These are phyloP conservation scores for Phellinidium pouzarii DNA, from an alignment of 1,284 basidiomycete genomes.

Conservation along the genomic window DNA sequence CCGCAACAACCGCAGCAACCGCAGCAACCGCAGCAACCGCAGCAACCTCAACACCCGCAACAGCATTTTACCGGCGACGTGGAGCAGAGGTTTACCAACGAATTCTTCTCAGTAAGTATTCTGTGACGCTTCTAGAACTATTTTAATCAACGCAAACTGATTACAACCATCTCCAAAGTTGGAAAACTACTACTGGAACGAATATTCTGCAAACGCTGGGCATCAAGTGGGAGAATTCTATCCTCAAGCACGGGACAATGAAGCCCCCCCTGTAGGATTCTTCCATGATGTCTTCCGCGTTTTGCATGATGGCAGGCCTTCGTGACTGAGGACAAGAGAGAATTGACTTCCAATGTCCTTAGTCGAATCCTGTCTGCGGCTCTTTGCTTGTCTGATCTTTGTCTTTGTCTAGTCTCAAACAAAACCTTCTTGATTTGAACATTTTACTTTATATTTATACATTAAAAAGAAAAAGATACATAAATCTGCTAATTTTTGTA, in stretches of 20 bases:
- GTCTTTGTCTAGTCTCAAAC: too few species aligned
- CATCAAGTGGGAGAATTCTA: constrained; percentile 6
- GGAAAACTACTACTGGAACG: constrained; percentile 19
- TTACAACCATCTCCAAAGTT: not conserved
- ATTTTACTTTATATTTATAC: too few species aligned
- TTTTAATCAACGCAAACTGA: too few species aligned
- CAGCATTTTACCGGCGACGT: not conserved
- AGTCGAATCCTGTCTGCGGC: not conserved
- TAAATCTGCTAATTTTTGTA: too few species aligned
- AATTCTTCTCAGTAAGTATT: constrained; percentile 8
- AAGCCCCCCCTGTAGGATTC: constrained; percentile 1
- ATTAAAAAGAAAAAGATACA: too few species aligned
- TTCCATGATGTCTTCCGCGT: constrained; percentile 12
- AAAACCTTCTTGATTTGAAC: too few species aligned
- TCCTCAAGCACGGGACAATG: not conserved
- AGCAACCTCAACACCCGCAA: not conserved
- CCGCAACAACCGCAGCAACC: not conserved
- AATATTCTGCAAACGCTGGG: constrained; percentile 4
- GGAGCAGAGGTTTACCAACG: constrained; percentile 9
- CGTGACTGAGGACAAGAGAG: not conserved
- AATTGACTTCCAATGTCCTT: not conserved
- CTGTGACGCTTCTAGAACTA: too few species aligned
- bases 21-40: not conserved
- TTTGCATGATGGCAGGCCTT: constrained; percentile 10
- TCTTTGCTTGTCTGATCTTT: too few species aligned